Percentiles rank a stretch among this genome's conserved stretches.
Conservation (phyloP, 2,329 filamentous ascomycete genomes). For the Colletotrichum lindemuthianum region DNA sequence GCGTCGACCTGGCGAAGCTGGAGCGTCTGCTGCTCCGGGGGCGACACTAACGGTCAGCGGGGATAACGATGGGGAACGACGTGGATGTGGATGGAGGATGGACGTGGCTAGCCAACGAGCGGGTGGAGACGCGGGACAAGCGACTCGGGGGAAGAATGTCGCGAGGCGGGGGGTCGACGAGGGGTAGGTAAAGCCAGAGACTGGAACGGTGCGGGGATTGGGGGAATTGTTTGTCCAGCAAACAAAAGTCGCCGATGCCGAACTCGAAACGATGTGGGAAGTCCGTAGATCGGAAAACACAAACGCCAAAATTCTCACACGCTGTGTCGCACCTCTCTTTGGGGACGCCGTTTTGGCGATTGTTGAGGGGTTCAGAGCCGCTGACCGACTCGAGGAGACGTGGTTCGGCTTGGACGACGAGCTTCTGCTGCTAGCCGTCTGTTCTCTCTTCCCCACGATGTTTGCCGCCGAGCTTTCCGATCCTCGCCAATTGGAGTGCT, state of each 20-base stretch:
- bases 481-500: constrained; percentile 16
- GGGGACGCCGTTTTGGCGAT: neutral
- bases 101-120: neutral
- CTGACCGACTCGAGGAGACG: no score
- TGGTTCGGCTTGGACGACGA: no score
- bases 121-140: constrained; percentile 8
- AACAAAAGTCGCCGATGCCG: neutral
- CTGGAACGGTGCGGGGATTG: constrained; percentile 25
- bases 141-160: constrained; percentile 32
- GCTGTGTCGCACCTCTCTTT: constrained; percentile 10
- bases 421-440: neutral
- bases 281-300: neutral
- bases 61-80: neutral
- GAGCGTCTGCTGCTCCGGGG: constrained; percentile 19
- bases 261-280: neutral
- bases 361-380: no score
- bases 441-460: constrained; percentile 10
- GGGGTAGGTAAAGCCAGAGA: constrained; percentile 3
- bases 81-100: no score
- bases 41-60: constrained; percentile 20
- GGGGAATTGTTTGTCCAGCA: constrained; percentile 12
- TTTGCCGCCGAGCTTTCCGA: constrained; percentile 13
- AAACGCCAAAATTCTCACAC: neutral
- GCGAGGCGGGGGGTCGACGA: constrained; percentile 33
- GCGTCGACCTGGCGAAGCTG: constrained; percentile 16